Conservation (phyloP, 768 basidiomycete species). For the Tulasnella sp. region DNA sequence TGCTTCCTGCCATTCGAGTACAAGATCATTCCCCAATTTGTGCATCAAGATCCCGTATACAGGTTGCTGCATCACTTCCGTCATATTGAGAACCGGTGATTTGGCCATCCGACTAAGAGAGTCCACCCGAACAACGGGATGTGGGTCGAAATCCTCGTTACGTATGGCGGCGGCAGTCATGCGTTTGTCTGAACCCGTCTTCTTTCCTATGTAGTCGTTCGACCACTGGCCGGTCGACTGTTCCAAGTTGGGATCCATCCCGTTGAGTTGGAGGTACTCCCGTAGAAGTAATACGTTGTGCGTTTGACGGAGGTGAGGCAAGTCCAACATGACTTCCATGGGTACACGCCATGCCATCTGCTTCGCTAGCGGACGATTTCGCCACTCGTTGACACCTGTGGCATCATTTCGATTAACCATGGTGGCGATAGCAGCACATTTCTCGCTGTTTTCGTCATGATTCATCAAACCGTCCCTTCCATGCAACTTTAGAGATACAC, state of each 20-base stretch:
- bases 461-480: neutral
- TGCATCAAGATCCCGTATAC: conserved; percentile 17
- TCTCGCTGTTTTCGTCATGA: conserved; percentile 10
- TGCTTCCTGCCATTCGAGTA: conserved; percentile 26
- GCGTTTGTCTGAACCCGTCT: conserved; percentile 12
- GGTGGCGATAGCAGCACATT: conserved; percentile 32
- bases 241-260: conserved; percentile 27
- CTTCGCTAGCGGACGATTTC: conserved; percentile 26
- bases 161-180: conserved; percentile 29
- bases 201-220: conserved; percentile 24
- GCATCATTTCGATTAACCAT: conserved; percentile 38
- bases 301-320: conserved; percentile 30
- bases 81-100: neutral
- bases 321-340: conserved; percentile 31
- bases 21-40: conserved; percentile 21
- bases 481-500: conserved; percentile 1
- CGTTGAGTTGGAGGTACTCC: conserved; percentile 35
- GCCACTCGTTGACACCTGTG: conserved; percentile 33
- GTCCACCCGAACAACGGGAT: conserved; percentile 30
- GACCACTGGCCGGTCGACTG: conserved; percentile 28
- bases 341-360: conserved; percentile 25
- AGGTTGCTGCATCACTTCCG: neutral
- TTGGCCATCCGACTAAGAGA: conserved; percentile 16
- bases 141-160: conserved; percentile 33
- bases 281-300: conserved; percentile 33